Base-by-base conservation (phyloP, 2,329 filamentous ascomycete genomes). In the Fusarium siculi region DNA sequence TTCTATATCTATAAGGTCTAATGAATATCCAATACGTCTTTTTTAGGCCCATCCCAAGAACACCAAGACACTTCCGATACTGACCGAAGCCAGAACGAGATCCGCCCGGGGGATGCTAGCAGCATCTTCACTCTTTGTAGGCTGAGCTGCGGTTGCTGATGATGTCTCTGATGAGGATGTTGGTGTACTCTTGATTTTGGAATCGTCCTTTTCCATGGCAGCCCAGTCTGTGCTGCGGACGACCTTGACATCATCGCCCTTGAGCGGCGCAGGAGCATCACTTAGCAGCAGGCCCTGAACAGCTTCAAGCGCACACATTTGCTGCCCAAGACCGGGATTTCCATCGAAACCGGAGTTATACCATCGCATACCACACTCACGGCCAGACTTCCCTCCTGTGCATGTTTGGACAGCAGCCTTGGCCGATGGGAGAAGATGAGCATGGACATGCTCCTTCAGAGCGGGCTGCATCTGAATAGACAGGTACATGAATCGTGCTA, bases 241-340 rank as follows among this genome's bases (percentile, higher is more conserved):
- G 32, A 81, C 80, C 78, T 85, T 82, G 77, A 89, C 87, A 50
- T 87, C 81, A 21, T 83, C 81, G 12, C 82, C 84, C 75, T 81
- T 81, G 39, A 88, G 80, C 2, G 89, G 89, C 10, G 84, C 79
- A 8, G 78, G 66, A 4, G 85, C 82, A 9, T 82, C 74, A 19
- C 80, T 76, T 19, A 84, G 82, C 54, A 93, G 81, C 7, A 91
- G 82, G 7, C 89, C 89, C 77, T 92, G 90, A 21, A 92, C 83
- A 2, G 86, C 85, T 81, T 92, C 90, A 55, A 92, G 84, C 3
- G 89, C 91, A 62, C 86, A 88, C 88, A 92, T 90, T 78, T 92
- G 87, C 80, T 91, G 88, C 9, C 91, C 91, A 10, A 92, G 83
- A 5, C 90, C 89, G 1, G 82, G 79, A 30, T 80, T 82, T 42